Conservation (phyloP, 2,329 filamentous ascomycete species). For the Fusarium penzigii region DNA sequence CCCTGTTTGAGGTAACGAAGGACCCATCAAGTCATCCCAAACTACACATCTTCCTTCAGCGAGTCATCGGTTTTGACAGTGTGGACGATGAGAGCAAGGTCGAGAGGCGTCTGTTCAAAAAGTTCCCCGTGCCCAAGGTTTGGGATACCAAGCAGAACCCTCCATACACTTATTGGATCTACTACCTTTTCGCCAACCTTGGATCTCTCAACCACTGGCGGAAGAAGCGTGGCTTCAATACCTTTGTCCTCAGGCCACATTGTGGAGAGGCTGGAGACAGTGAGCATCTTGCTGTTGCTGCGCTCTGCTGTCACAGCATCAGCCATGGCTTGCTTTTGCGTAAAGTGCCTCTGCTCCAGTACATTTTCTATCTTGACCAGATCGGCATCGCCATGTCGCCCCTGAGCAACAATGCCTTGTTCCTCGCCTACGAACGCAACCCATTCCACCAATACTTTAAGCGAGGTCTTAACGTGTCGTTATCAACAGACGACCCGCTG, state of each 20-base stretch:
- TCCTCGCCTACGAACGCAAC: constrained; percentile 94
- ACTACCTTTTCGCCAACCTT: constrained; percentile 94
- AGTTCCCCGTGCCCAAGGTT: constrained; percentile 85
- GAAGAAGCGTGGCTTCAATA: constrained; percentile 91
- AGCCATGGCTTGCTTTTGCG: constrained; percentile 90
- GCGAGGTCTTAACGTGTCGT: constrained; percentile 88
- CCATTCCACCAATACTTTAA: constrained; percentile 96
- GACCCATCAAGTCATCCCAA: constrained; percentile 87
- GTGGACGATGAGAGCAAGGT: constrained; percentile 98
- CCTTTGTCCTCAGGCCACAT: constrained; percentile 88
- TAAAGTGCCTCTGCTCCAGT: constrained; percentile 93
- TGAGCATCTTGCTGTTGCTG: constrained; percentile 89
- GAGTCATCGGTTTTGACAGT: constrained; percentile 95
- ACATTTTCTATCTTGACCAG: constrained; percentile 96
- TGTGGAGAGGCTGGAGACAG: constrained; percentile 97
- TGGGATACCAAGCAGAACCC: constrained; percentile 96
- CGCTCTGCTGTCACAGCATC: constrained; percentile 94
- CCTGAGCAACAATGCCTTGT: constrained; percentile 94
- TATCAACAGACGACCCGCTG: constrained; percentile 94
- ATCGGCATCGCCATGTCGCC: constrained; percentile 99
- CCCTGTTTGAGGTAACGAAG: constrained; percentile 90
- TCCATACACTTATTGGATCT: constrained; percentile 99
- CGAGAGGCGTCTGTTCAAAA: constrained; percentile 90
- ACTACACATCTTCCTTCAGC: constrained; percentile 89
- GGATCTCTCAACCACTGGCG: constrained; percentile 89